Evolutionary conservation across 257 asterid species (phyloP).

Genomic region (Lithospermum erythrorhizon): DNA sequence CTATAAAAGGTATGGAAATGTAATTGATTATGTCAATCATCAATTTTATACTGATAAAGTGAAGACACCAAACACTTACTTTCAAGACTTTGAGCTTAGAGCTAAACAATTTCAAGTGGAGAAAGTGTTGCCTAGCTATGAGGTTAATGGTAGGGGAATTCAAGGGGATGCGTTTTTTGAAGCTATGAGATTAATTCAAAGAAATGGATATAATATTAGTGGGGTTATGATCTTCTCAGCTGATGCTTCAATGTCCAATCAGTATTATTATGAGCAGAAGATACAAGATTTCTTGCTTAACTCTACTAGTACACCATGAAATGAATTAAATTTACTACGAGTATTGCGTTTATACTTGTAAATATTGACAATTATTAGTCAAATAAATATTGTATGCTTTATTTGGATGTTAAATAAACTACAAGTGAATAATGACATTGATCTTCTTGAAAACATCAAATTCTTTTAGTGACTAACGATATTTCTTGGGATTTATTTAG

Average conservation of each 20-base stretch:
- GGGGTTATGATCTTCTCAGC: constrained; percentile 73
- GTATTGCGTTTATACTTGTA: too few species aligned
- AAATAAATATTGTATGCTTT: too few species aligned
- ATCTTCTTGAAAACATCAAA: too few species aligned
- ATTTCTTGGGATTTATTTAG: too few species aligned
- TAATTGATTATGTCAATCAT: constrained; percentile 52
- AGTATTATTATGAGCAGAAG: constrained; percentile 38
- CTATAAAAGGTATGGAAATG: constrained; percentile 20
- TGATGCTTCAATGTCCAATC: constrained; percentile 48
- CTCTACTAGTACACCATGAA: constrained; percentile 18
- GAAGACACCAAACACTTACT: constrained; percentile 26
- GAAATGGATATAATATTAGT: constrained; percentile 31
- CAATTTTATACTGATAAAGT: constrained; percentile 61
- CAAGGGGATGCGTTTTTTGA: constrained; percentile 57
- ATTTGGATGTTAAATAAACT: too few species aligned
- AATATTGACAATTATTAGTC: too few species aligned
- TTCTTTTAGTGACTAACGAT: too few species aligned
- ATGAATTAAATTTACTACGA: too few species aligned
- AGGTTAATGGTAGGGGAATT: constrained; percentile 68
- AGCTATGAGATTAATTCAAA: constrained; percentile 36
- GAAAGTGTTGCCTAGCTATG: constrained; percentile 58
- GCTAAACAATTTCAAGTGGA: constrained; percentile 25
- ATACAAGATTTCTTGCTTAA: constrained; percentile 50
- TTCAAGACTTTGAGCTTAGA: constrained; percentile 34
- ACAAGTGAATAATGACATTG: too few species aligned